Evolutionary conservation across 1,139 yeast species (phyloP).

Genomic region (Candida pseudoviswanathii): DNA sequence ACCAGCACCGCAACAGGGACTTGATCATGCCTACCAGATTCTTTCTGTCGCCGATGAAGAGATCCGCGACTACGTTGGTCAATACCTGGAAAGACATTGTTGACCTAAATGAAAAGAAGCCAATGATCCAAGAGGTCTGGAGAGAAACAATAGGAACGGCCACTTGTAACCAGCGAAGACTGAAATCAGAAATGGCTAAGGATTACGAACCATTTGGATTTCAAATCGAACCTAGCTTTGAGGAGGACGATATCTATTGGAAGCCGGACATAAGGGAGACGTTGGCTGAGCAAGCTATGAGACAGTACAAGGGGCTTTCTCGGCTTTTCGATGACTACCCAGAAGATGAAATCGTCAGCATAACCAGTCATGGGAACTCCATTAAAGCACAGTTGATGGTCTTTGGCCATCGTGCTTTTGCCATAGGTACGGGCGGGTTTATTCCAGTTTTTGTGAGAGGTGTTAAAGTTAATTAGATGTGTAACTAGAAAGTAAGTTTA

Average conservation of each 20-base stretch:
- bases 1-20: conserved; percentile 29
- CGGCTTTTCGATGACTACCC: conserved; percentile 26
- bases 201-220: conserved; percentile 36
- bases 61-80: conserved; percentile 62
- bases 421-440: conserved; percentile 49
- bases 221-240: conserved; percentile 39
- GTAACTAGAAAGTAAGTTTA: background rate
- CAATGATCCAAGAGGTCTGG: conserved; percentile 42
- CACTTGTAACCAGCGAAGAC: conserved; percentile 45
- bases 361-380: conserved; percentile 44
- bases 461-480: conserved; percentile 12
- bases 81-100: conserved; percentile 55
- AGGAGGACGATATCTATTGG: conserved; percentile 42
- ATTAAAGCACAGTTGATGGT: conserved; percentile 44
- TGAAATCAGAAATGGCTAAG: conserved; percentile 29
- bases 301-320: conserved; percentile 40
- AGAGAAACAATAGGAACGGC: conserved; percentile 49
- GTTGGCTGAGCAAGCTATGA: conserved; percentile 41
- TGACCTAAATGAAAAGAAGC: conserved; percentile 26
- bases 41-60: conserved; percentile 67
- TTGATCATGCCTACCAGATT: conserved; percentile 59
- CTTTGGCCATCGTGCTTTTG: conserved; percentile 44
- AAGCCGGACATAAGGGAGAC: conserved; percentile 41
- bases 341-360: conserved; percentile 27
- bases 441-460: conserved; percentile 47